A percentile compares a stretch with the other conserved stretches of the same genome.
phyloP scores from a whole-genome alignment of 768 basidiomycete species.

The Suillus hirtellus region DNA sequence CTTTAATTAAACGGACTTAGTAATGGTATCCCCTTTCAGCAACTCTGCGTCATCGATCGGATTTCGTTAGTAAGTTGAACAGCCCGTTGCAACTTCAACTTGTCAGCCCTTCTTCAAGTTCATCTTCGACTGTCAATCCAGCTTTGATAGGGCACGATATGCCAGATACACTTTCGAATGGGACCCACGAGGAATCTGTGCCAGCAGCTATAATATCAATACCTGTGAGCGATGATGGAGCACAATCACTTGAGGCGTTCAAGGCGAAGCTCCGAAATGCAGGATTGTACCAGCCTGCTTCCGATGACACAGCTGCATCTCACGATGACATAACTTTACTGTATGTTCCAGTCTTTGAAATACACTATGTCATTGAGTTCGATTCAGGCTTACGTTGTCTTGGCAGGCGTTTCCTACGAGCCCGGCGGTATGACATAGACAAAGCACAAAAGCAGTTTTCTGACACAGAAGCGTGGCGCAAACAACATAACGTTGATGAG shows the following conservation, averaged over 20 bases:
- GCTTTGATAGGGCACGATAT: not conserved
- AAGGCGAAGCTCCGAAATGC: constrained; percentile 49
- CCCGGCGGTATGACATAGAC: constrained; percentile 61
- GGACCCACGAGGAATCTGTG: not conserved
- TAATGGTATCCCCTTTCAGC: too few species aligned
- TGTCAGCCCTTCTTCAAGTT: too few species aligned
- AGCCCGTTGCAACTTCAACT: not conserved
- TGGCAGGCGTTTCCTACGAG: constrained; percentile 78
- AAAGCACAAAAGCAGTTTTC: constrained; percentile 74
- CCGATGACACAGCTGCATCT: constrained; percentile 39
- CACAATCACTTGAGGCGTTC: constrained; percentile 44
- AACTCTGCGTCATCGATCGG: too few species aligned
- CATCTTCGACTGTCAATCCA: not conserved
- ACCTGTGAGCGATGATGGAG: not conserved
- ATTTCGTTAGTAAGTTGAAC: too few species aligned
- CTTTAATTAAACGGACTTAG: too few species aligned
- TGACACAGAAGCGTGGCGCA: constrained; percentile 68
- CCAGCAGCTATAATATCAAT: not conserved
- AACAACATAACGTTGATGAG: constrained; percentile 57
- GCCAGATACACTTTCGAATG: not conserved
- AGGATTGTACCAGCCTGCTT: constrained; percentile 49
- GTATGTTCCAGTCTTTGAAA: constrained; percentile 38
- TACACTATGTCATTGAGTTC: constrained; percentile 1
- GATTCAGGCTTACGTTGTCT: constrained; percentile 5
- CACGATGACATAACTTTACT: constrained; percentile 69